Conservation (phyloP, 441 rosid species). For the Dalechampia spathulata region DNA sequence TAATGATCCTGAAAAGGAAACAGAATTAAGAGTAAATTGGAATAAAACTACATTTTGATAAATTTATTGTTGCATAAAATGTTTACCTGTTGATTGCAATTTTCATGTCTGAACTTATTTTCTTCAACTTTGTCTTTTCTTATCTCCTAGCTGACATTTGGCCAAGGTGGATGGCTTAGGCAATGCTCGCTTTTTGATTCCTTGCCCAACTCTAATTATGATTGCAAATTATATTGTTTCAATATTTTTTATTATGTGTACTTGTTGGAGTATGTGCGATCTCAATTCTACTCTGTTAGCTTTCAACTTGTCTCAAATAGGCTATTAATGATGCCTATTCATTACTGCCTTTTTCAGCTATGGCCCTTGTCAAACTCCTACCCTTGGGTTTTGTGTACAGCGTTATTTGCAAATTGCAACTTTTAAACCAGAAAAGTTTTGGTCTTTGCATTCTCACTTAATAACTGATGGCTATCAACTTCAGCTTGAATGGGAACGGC, state of each 20-base stretch:
- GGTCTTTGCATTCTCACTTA: constrained; percentile 62
- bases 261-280: background rate
- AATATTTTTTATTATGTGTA: background rate
- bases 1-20: no score
- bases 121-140: no score
- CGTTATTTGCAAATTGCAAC: constrained; percentile 83
- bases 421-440: constrained; percentile 82
- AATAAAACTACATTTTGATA: no score
- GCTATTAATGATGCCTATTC: constrained; percentile 14
- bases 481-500: constrained; percentile 89
- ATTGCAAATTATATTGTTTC: background rate
- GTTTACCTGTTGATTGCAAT: background rate
- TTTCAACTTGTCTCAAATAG: background rate
- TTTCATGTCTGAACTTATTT: background rate
- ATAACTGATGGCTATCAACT: constrained; percentile 63
- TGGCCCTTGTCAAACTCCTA: constrained; percentile 97
- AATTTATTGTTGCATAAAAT: no score
- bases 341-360: constrained; percentile 56
- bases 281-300: background rate
- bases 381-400: constrained; percentile 95
- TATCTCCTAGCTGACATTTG: background rate
- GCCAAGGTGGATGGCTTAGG: background rate
- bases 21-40: no score
- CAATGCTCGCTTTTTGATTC: background rate
- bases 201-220: background rate